Conservation (phyloP, 768 basidiomycete genomes). For the Dentipellis fragilis region DNA sequence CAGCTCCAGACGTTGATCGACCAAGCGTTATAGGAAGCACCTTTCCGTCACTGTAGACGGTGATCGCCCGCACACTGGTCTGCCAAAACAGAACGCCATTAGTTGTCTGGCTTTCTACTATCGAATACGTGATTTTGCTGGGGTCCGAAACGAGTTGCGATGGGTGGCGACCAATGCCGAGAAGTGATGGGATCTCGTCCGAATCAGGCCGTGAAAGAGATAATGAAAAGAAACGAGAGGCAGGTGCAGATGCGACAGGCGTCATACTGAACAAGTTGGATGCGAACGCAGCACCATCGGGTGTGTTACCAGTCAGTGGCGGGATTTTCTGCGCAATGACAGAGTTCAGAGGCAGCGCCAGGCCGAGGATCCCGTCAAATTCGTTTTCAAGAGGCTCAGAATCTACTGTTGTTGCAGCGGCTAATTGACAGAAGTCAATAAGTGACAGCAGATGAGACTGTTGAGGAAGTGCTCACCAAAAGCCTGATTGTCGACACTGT, state of each 20-base stretch:
- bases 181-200: constrained; percentile 39
- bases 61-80: constrained; percentile 42
- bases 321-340: constrained; percentile 45
- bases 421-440: constrained; percentile 22
- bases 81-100: constrained; percentile 55
- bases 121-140: constrained; percentile 37
- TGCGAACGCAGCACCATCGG: constrained; percentile 57
- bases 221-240: constrained; percentile 56
- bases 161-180: constrained; percentile 68
- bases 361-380: constrained; percentile 64
- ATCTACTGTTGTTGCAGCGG: constrained; percentile 44
- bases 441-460: neutral
- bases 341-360: constrained; percentile 68
- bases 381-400: constrained; percentile 45
- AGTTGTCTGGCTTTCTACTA: constrained; percentile 27
- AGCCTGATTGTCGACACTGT: constrained; percentile 55
- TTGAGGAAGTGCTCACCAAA: constrained; percentile 35
- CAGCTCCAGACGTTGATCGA: constrained; percentile 25
- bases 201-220: constrained; percentile 62
- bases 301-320: constrained; percentile 35
- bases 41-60: constrained; percentile 45
- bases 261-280: constrained; percentile 68
- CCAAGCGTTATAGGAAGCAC: constrained; percentile 31
- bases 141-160: constrained; percentile 40
- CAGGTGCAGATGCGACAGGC: constrained; percentile 39